Percentiles rank a stretch among this genome's conserved stretches.
These are phyloP conservation scores for Barbarea vulgaris DNA, from an alignment of 345 rosid genomes.

Conservation along the genomic window DNA sequence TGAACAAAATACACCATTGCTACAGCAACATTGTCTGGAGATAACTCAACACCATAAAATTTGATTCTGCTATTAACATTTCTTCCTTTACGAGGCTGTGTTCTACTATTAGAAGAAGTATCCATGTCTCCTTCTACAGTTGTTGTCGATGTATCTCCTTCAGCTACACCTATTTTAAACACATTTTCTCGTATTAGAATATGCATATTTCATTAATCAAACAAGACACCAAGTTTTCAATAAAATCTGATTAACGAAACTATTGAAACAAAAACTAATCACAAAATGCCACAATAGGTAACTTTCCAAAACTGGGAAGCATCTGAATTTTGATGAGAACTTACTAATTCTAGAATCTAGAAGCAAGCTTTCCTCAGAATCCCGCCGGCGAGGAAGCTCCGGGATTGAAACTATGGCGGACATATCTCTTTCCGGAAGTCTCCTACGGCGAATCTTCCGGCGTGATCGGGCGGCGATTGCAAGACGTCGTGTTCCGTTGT, in stretches of 20 bases:
- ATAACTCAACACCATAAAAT: conserved; percentile 74
- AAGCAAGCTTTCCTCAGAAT: conserved; percentile 48
- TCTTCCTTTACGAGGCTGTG: conserved; percentile 47
- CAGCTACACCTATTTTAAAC: conserved; percentile 50
- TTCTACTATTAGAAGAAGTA: conserved; percentile 34
- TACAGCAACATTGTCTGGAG: conserved; percentile 91
- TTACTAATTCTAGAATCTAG: conserved; percentile 53
- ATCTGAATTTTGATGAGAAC: neutral
- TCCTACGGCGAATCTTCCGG: conserved; percentile 35
- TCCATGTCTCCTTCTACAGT: conserved; percentile 54
- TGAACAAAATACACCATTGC: conserved; percentile 99
- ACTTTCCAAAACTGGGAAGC: neutral
- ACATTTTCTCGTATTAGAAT: neutral
- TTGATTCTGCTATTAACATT: conserved; percentile 41
- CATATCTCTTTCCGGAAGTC: conserved; percentile 38
- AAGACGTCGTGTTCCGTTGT: conserved; percentile 20
- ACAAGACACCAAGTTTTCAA: neutral
- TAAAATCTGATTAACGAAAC: neutral
- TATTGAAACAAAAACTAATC: neutral
- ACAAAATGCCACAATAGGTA: neutral
- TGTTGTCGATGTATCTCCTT: conserved; percentile 51
- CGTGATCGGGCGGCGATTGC: conserved; percentile 35
- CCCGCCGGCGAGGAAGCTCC: conserved; percentile 49
- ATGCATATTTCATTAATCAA: neutral
- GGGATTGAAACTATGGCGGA: conserved; percentile 41